A percentile compares a stretch with the other conserved stretches of the same genome.
Evolutionary conservation across 306 rosid genomes (phyloP).

Genomic region (Argentina anserina): DNA sequence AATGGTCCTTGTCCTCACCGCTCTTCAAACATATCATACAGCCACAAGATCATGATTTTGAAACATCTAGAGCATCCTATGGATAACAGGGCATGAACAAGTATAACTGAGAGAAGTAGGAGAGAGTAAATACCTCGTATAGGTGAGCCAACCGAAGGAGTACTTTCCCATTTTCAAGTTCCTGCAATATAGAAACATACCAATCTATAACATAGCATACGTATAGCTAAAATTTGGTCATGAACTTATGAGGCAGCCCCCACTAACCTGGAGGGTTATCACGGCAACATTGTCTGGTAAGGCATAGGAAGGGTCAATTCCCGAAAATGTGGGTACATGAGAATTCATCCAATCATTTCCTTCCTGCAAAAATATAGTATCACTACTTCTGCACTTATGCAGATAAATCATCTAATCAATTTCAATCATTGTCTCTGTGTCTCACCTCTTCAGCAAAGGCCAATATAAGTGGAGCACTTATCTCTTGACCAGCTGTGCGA

Average conservation of each 20-base stretch:
- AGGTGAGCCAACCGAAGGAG: constrained; percentile 78
- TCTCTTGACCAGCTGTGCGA: constrained; percentile 82
- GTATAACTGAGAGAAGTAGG: neutral
- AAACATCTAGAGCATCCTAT: constrained; percentile 7
- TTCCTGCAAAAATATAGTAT: constrained; percentile 39
- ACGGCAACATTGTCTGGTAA: constrained; percentile 70
- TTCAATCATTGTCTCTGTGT: constrained; percentile 23
- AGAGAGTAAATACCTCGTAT: constrained; percentile 56
- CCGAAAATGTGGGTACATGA: constrained; percentile 59
- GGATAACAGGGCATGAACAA: constrained; percentile 2
- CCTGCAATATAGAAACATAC: constrained; percentile 45
- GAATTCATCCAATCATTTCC: constrained; percentile 61
- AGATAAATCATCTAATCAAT: constrained; percentile 1
- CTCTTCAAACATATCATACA: constrained; percentile 38
- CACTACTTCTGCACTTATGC: constrained; percentile 6
- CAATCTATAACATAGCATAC: neutral
- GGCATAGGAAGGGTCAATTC: constrained; percentile 57
- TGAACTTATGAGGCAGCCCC: neutral
- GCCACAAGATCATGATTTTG: constrained; percentile 21
- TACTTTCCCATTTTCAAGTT: constrained; percentile 65
- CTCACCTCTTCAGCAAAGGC: constrained; percentile 68
- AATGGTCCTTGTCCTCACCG: constrained; percentile 79
- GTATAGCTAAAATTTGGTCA: neutral
- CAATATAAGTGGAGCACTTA: constrained; percentile 66
- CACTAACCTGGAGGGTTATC: constrained; percentile 70